These are phyloP conservation scores for Silene uniflora DNA, from an alignment of 148 eudicot genomes.

Conservation along the genomic window DNA sequence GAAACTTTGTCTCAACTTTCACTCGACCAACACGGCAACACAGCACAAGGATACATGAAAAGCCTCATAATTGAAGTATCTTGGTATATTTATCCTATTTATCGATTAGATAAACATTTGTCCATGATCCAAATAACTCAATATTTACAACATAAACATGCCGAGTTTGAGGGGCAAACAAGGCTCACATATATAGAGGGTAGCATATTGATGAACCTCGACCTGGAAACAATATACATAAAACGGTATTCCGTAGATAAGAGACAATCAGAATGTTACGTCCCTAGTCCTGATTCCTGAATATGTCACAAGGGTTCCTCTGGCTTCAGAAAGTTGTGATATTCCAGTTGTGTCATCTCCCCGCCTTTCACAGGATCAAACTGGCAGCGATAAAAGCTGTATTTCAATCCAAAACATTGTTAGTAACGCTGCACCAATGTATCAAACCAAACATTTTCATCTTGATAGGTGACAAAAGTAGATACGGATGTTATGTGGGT, in stretches of 20 bases:
- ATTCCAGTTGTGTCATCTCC: conserved; percentile 91
- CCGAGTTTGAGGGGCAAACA: conserved; percentile 13
- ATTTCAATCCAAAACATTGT: conserved; percentile 1
- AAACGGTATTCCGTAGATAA: neutral
- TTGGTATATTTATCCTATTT: conserved; percentile 9
- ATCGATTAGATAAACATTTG: conserved; percentile 3
- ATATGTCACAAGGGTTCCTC: conserved; percentile 62
- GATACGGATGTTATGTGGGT: neutral
- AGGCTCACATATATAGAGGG: conserved; percentile 21
- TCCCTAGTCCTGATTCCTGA: conserved; percentile 20
- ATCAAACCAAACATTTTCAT: neutral
- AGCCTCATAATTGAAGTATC: neutral
- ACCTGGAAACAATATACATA: conserved; percentile 26
- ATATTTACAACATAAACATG: conserved; percentile 34
- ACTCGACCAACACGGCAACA: conserved; percentile 10
- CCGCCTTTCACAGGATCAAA: conserved; percentile 83
- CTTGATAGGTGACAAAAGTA: neutral
- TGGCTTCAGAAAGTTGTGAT: conserved; percentile 80
- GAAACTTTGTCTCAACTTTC: neutral
- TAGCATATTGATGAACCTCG: conserved; percentile 14
- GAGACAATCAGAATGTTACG: conserved; percentile 13
- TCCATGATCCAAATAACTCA: neutral
- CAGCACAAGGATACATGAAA: neutral
- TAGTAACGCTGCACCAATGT: neutral
- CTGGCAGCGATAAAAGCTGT: conserved; percentile 85